A percentile compares a stretch with the other conserved stretches of the same genome.
phyloP scores from a whole-genome alignment of 2,329 filamentous ascomycete species.

The Neonectria punicea region DNA sequence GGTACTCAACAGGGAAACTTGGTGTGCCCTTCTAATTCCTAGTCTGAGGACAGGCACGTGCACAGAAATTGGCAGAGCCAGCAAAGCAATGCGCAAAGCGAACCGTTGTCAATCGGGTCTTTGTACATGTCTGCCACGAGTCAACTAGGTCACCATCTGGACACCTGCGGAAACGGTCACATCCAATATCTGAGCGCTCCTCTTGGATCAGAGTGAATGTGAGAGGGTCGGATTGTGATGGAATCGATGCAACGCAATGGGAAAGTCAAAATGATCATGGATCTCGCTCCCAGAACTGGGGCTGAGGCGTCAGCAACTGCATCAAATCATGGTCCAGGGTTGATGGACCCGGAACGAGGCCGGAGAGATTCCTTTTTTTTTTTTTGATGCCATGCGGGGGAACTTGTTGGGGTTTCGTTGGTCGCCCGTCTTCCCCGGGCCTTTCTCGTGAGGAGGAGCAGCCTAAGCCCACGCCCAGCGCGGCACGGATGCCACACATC shows the following conservation, averaged over 20 bases:
- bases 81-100: not conserved
- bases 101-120: not conserved
- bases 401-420: conserved; percentile 27
- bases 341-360: conserved; percentile 13
- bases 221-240: not conserved
- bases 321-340: conserved; percentile 24
- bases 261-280: conserved; percentile 15
- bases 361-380: conserved; percentile 9
- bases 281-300: conserved; percentile 16
- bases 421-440: conserved; percentile 25
- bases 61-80: not conserved
- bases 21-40: not conserved
- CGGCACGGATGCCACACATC: conserved; percentile 12
- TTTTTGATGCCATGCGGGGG: conserved; percentile 25
- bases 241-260: not conserved
- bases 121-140: not conserved
- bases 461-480: not conserved
- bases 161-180: not conserved
- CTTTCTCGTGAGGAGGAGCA: conserved; percentile 34
- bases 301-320: conserved; percentile 15
- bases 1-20: not conserved
- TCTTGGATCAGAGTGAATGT: not conserved
- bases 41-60: not conserved
- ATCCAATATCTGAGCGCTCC: not conserved
- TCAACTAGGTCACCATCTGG: no score